Evolutionary conservation across 306 rosid species (phyloP), one percentile per base, ranked within the genome.

Genomic region (Quercus parvula): DNA sequence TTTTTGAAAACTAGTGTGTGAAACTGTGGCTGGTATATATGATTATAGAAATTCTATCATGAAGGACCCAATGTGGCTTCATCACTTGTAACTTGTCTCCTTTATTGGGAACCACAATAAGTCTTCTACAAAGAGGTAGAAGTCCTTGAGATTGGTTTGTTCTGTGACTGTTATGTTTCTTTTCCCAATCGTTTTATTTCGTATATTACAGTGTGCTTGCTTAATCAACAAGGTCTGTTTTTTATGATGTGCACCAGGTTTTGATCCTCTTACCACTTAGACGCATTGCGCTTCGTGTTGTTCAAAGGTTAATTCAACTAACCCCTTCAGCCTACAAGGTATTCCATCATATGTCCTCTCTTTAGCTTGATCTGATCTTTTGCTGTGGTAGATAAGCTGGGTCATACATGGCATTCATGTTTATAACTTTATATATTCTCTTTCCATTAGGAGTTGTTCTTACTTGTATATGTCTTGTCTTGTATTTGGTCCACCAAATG

Each of bases 271-370:
- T 94, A 90, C 97, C 99, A 5, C 69, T 92, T 80, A 94, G 85
- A 62, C 89, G 92, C 87, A 87, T 85, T 41, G 79, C 87, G 20
- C 84, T 82, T 25, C 92, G 94, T 81, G 91, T 91, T 82, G 93
- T 94, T 58, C 91, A 90, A 90, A 92, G 97, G 91, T 86, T 94
- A 72, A 82, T 94, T 75, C 89, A 90, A 6, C 94, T 94, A 38
- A 88, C 97, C 18, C 99, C 99, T 68, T 81, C 93, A 75, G 84
- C 89, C 61, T 77, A 81, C 89, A 94, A 87, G 97, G 99, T 94
- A 87, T 61, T 71, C 71, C 44, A 6, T 69, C 33, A 54, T 84
- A 51, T 13, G 8, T 33, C 12, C 44, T 67, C 71, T 66, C 72
- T 33, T 24, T 22, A 33, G 27, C 67, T 41, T 70, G 83, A 70